Conservation (phyloP, 2,329 filamentous ascomycete species). For the Microdochium bolleyi region DNA sequence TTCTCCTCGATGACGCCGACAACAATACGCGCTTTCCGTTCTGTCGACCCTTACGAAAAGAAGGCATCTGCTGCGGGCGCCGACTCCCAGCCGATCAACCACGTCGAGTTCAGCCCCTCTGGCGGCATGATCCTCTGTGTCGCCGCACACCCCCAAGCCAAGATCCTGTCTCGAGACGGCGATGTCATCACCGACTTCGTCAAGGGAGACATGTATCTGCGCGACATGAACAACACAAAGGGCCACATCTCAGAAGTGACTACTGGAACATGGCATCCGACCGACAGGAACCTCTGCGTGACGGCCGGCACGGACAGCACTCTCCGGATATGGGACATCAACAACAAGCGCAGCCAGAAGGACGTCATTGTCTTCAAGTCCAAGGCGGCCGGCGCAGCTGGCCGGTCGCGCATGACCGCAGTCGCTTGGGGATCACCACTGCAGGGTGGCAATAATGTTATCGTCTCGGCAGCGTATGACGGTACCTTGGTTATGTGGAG, state of each 20-base stretch:
- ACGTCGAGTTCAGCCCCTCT: slow-evolving; percentile 78
- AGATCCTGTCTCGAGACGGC: slow-evolving; percentile 83
- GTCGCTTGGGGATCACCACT: slow-evolving; percentile 75
- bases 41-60: slow-evolving; percentile 74
- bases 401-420: slow-evolving; percentile 87
- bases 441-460: slow-evolving; percentile 69
- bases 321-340: slow-evolving; percentile 92
- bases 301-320: slow-evolving; percentile 95
- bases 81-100: slow-evolving; percentile 84
- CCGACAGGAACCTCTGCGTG: slow-evolving; percentile 73
- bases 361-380: slow-evolving; percentile 96
- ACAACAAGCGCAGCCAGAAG: slow-evolving; percentile 81
- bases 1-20: slow-evolving; percentile 94
- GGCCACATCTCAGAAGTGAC: slow-evolving; percentile 91
- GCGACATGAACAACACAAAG: slow-evolving; percentile 97
- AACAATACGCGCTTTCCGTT: slow-evolving; percentile 88
- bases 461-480: slow-evolving; percentile 79
- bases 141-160: slow-evolving; percentile 82
- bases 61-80: slow-evolving; percentile 61
- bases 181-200: slow-evolving; percentile 80
- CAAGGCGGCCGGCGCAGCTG: slow-evolving; percentile 76
- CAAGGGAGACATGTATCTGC: slow-evolving; percentile 97
- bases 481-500: slow-evolving; percentile 88
- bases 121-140: slow-evolving; percentile 79
- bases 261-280: slow-evolving; percentile 84